Conservation (phyloP, 2,329 filamentous ascomycete species). For the Endocalyx cinctus region DNA sequence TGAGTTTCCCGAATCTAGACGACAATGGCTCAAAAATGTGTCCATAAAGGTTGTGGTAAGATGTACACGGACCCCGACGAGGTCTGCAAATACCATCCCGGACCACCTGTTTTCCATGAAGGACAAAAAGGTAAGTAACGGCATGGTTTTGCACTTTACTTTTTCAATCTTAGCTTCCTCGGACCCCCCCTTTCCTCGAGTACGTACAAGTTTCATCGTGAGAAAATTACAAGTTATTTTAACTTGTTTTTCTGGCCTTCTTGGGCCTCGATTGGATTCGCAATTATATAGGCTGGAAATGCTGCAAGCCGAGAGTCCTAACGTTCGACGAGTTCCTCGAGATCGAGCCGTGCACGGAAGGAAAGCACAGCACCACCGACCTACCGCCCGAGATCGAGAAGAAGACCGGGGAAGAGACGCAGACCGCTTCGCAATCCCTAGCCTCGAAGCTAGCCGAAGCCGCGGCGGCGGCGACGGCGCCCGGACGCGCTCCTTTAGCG, state of each 20-base stretch:
- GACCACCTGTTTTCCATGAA: slow-evolving; percentile 92
- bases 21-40: slow-evolving; percentile 78
- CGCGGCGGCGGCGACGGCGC: slow-evolving; percentile 28
- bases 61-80: slow-evolving; percentile 76
- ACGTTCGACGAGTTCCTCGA: slow-evolving; percentile 97
- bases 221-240: too few relatives aligned
- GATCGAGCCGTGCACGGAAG: slow-evolving; percentile 88
- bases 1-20: too few relatives aligned
- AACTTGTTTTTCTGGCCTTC: not conserved
- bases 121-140: slow-evolving; percentile 82
- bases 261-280: slow-evolving; percentile 1
- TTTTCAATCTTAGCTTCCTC: too few relatives aligned
- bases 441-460: slow-evolving; percentile 39
- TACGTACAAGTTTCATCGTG: too few relatives aligned
- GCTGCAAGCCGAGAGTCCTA: slow-evolving; percentile 93
- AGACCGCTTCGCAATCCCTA: slow-evolving; percentile 34
- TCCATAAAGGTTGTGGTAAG: slow-evolving; percentile 95
- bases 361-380: slow-evolving; percentile 87
- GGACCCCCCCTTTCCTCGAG: too few relatives aligned
- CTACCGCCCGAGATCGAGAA: slow-evolving; percentile 57
- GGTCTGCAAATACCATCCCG: slow-evolving; percentile 86
- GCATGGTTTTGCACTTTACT: too few relatives aligned
- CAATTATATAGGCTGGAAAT: slow-evolving; percentile 77
- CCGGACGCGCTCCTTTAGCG: slow-evolving; percentile 35
- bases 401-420: slow-evolving; percentile 43